Conservation (phyloP, 2,329 filamentous ascomycete species). For the Fusarium virguliforme region DNA sequence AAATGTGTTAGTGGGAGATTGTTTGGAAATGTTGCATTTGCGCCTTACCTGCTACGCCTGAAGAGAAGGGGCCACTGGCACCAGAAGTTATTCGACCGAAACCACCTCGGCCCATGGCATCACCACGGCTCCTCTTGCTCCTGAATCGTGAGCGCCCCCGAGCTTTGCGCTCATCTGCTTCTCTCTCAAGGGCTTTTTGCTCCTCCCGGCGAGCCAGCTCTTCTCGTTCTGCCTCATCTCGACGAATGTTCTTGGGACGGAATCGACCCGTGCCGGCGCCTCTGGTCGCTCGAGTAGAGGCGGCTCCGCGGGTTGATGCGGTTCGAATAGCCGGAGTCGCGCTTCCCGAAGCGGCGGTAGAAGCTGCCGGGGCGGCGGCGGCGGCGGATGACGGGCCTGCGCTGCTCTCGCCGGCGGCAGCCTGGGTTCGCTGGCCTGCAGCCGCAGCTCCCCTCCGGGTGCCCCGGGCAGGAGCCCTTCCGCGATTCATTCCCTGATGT, state of each 20-base stretch:
- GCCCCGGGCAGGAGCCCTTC: conserved; percentile 54
- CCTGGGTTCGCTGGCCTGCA: conserved; percentile 46
- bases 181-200: conserved; percentile 60
- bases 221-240: conserved; percentile 67
- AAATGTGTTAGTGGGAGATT: conserved; percentile 22
- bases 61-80: conserved; percentile 61
- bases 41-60: conserved; percentile 51
- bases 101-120: conserved; percentile 62
- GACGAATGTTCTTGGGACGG: conserved; percentile 64
- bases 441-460: conserved; percentile 53
- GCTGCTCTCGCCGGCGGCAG: conserved; percentile 42
- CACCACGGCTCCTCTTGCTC: conserved; percentile 62
- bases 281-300: conserved; percentile 56
- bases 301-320: conserved; percentile 54
- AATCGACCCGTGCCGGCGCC: conserved; percentile 61
- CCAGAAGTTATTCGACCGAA: conserved; percentile 55
- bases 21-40: conserved; percentile 5
- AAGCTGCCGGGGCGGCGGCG: conserved; percentile 31
- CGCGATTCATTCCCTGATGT: conserved; percentile 54
- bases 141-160: conserved; percentile 60
- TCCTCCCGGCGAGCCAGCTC: conserved; percentile 63
- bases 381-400: conserved; percentile 31
- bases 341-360: conserved; percentile 40
- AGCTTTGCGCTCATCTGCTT: conserved; percentile 59
- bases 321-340: conserved; percentile 35